Percentiles rank a stretch among this genome's conserved stretches.
phyloP scores from a whole-genome alignment of 495 filamentous ascomycete species.

The Penicillium verhagenii region DNA sequence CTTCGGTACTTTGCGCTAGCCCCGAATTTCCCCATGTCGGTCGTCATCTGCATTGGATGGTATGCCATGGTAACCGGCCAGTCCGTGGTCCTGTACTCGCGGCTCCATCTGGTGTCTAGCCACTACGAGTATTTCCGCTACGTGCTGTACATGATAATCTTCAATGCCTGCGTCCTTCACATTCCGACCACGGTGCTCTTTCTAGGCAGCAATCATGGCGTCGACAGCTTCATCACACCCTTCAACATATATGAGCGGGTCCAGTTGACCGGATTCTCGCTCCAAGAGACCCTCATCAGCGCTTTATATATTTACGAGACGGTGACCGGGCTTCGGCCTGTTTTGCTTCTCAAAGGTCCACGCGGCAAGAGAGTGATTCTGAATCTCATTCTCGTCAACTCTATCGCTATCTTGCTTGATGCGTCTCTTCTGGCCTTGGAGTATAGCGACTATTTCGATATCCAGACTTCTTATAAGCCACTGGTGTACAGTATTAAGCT shows the following conservation, averaged over 20 bases:
- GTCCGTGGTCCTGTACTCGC: constrained; percentile 39
- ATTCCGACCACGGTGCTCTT: constrained; percentile 31
- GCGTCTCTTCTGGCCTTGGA: constrained; percentile 31
- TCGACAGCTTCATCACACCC: constrained; percentile 16
- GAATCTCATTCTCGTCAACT: constrained; percentile 46
- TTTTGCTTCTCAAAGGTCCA: constrained; percentile 26
- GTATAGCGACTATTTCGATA: constrained; percentile 32
- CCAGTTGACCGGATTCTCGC: constrained; percentile 39
- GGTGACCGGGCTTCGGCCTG: constrained; percentile 30
- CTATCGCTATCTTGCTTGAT: constrained; percentile 40
- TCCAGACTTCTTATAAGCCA: constrained; percentile 43
- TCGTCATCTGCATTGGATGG: constrained; percentile 29
- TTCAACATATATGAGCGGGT: constrained; percentile 44
- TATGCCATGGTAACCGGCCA: constrained; percentile 38
- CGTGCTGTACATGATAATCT: constrained; percentile 36
- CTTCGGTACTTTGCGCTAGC: constrained; percentile 32
- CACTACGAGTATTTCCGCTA: constrained; percentile 15
- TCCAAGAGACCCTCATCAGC: constrained; percentile 50
- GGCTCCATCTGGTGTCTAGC: constrained; percentile 38
- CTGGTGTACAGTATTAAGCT: constrained; percentile 53
- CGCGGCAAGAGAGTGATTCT: constrained; percentile 33
- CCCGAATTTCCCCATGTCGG: constrained; percentile 22
- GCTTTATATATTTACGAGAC: constrained; percentile 49
- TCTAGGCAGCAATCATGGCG: constrained; percentile 26
- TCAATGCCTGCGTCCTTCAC: constrained; percentile 25